These are phyloP conservation scores for Pugionium cornutum DNA, from an alignment of 345 rosid genomes.

Conservation along the genomic window DNA sequence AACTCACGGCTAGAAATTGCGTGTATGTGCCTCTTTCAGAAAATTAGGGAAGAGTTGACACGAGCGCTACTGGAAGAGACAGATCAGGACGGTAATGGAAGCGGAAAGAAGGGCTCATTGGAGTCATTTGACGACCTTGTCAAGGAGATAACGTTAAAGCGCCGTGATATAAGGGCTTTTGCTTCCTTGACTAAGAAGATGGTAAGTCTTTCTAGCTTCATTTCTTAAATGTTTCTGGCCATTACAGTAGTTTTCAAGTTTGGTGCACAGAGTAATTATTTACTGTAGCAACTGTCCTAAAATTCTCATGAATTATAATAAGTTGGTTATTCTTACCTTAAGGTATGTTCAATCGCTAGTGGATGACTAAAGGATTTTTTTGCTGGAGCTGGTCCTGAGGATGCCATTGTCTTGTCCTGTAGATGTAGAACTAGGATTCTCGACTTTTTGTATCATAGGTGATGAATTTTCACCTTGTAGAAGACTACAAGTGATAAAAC, in stretches of 20 bases:
- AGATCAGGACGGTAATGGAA: conserved; percentile 43
- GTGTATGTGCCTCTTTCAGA: conserved; percentile 50
- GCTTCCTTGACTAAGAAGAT: conserved; percentile 79
- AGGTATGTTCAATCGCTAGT: not conserved
- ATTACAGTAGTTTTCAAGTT: not conserved
- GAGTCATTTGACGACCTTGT: conserved; percentile 79
- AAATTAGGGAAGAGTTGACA: conserved; percentile 72
- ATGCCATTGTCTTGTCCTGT: not conserved
- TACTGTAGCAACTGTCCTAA: not conserved
- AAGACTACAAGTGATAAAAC: not conserved
- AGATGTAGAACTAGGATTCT: not conserved
- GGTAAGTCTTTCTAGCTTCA: conserved; percentile 48
- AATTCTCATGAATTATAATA: conserved; percentile 1
- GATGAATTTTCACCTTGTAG: not conserved
- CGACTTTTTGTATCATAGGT: not conserved
- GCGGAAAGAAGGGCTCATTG: conserved; percentile 45
- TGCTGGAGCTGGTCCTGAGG: not conserved
- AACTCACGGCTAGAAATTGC: conserved; percentile 29
- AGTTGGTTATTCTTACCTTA: conserved; percentile 1
- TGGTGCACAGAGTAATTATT: not conserved
- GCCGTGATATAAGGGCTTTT: conserved; percentile 68
- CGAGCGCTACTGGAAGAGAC: conserved; percentile 70
- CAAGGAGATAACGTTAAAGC: conserved; percentile 58
- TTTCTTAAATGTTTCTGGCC: not conserved
- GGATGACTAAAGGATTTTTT: not conserved